These are phyloP conservation scores for Beauveria scarabaeidicola DNA, from an alignment of 2,329 filamentous ascomycete genomes.

Conservation along the genomic window DNA sequence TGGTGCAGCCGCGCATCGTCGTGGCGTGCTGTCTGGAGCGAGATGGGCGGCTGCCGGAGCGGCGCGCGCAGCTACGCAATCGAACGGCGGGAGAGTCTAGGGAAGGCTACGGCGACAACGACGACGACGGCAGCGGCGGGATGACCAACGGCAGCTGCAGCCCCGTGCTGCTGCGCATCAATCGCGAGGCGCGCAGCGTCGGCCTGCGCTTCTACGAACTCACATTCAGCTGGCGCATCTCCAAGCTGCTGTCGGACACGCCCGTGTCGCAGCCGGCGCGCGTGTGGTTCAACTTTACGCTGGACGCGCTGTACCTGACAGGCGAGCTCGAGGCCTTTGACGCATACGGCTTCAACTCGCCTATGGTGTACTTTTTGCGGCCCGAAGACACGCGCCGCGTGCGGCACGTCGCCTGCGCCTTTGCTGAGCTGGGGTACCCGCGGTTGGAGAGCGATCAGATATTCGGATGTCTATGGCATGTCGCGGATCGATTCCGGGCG, in stretches of 20 bases:
- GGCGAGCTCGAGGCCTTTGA: conserved; percentile 42
- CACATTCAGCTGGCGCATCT: conserved; percentile 39
- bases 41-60: conserved; percentile 20
- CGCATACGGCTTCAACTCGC: conserved; percentile 36
- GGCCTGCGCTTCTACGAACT: conserved; percentile 36
- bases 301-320: conserved; percentile 38
- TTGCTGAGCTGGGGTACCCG: conserved; percentile 35
- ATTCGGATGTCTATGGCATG: conserved; percentile 39
- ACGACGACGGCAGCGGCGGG: conserved; percentile 10
- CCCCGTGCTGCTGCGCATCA: conserved; percentile 37
- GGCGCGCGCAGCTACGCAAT: conserved; percentile 20
- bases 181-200: conserved; percentile 33
- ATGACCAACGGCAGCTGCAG: conserved; percentile 12
- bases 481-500: conserved; percentile 35
- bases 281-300: conserved; percentile 40
- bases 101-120: conserved; percentile 14
- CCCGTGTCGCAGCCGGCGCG: conserved; percentile 27
- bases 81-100: conserved; percentile 14
- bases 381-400: conserved; percentile 36
- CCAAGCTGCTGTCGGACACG: conserved; percentile 28
- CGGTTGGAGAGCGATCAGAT: conserved; percentile 35
- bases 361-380: conserved; percentile 40
- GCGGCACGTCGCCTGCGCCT: conserved; percentile 34
- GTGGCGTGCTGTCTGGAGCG: conserved; percentile 33
- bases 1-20: conserved; percentile 37